Conservation (phyloP, 768 basidiomycete genomes). For the Podaxis pistillaris region DNA sequence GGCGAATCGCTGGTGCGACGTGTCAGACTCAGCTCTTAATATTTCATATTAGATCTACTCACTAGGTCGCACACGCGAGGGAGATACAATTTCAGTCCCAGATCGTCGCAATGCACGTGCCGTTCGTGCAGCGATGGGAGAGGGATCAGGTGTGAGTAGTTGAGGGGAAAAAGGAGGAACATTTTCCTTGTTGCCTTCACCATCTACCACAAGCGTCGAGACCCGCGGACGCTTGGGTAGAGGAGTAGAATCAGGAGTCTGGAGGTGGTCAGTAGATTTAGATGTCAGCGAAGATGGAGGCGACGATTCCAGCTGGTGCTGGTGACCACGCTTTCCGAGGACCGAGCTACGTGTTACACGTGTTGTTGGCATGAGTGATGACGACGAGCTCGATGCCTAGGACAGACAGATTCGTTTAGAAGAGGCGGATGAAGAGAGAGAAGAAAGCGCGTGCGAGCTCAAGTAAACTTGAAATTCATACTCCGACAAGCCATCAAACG, state of each 20-base stretch:
- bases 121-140: conserved; percentile 36
- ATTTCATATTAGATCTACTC: conserved; percentile 21
- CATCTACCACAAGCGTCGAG: conserved; percentile 42
- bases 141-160: conserved; percentile 29
- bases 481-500: conserved; percentile 15
- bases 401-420: conserved; percentile 2
- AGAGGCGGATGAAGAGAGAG: conserved; percentile 12
- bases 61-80: conserved; percentile 47
- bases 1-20: conserved; percentile 36
- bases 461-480: conserved; percentile 12
- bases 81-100: conserved; percentile 33
- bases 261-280: conserved; percentile 39
- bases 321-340: conserved; percentile 50
- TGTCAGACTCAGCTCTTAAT: conserved; percentile 9
- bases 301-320: conserved; percentile 31
- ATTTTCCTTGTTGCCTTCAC: conserved; percentile 75
- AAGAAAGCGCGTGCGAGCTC: conserved; percentile 11
- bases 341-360: conserved; percentile 45
- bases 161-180: conserved; percentile 58
- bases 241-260: conserved; percentile 63
- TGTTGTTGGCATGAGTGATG: conserved; percentile 38
- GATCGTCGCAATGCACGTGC: conserved; percentile 38
- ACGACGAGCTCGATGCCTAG: conserved; percentile 11
- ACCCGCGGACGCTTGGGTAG: conserved; percentile 64
- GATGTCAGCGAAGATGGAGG: conserved; percentile 23